Evolutionary conservation across 768 basidiomycete species (phyloP).

Genomic region (Neoboletus magnificus): DNA sequence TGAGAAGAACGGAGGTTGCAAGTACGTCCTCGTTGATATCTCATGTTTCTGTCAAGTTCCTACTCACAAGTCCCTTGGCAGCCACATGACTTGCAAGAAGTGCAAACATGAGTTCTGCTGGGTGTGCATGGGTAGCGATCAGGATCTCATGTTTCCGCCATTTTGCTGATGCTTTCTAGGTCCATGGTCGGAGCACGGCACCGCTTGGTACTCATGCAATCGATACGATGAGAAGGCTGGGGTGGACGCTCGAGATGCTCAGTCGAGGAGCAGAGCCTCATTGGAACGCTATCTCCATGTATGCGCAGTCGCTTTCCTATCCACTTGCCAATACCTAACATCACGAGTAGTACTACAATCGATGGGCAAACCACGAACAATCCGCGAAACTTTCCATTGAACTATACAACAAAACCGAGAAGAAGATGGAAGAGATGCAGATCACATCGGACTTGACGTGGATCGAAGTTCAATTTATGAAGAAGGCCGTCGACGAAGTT

Average conservation of each 20-base stretch:
- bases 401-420: slow-evolving; percentile 92
- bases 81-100: slow-evolving; percentile 99
- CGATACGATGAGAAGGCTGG: slow-evolving; percentile 92
- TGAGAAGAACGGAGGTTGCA: slow-evolving; percentile 99
- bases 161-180: slow-evolving; percentile 44
- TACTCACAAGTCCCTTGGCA: slow-evolving; percentile 31
- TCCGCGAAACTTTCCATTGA: slow-evolving; percentile 96
- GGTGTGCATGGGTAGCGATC: slow-evolving; percentile 91
- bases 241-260: slow-evolving; percentile 85
- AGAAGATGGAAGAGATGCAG: slow-evolving; percentile 99
- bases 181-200: slow-evolving; percentile 96
- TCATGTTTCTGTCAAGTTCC: slow-evolving; percentile 54
- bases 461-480: slow-evolving; percentile 99
- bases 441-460: slow-evolving; percentile 86
- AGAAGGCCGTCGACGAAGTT: slow-evolving; percentile 93
- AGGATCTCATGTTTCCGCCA: slow-evolving; percentile 11
- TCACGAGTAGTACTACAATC: slow-evolving; percentile 87
- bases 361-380: slow-evolving; percentile 99
- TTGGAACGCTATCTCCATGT: slow-evolving; percentile 96
- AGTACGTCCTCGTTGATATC: slow-evolving; percentile 72
- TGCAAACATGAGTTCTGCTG: slow-evolving; percentile 99
- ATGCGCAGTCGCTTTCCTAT: slow-evolving; percentile 29
- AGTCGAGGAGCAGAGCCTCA: slow-evolving; percentile 84
- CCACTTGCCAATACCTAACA: neutral
- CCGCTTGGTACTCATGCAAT: slow-evolving; percentile 97